A percentile compares a stretch with the other conserved stretches of the same genome.
phyloP scores from a whole-genome alignment of 2,329 filamentous ascomycete genomes.

The Aspergillus novofumigatus region DNA sequence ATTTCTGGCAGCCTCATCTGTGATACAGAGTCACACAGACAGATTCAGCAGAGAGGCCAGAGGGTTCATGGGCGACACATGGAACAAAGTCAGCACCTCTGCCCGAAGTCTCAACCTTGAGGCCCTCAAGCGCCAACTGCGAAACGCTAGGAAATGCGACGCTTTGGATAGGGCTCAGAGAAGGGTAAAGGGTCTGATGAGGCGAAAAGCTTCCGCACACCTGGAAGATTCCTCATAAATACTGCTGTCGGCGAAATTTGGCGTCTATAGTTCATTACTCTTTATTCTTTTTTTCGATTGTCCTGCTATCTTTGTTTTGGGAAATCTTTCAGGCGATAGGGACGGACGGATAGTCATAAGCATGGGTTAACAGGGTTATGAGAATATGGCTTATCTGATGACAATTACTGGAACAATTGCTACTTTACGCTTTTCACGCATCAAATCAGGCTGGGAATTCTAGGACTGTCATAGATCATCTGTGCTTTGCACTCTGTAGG shows the following conservation, averaged over 20 bases:
- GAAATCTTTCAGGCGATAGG: not conserved
- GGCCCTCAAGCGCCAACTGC: slow-evolving; percentile 25
- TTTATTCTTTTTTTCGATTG: not conserved
- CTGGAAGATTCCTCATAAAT: slow-evolving; percentile 4
- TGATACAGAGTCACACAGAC: slow-evolving; percentile 27
- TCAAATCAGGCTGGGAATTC: not conserved
- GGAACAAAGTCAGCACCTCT: slow-evolving; percentile 23
- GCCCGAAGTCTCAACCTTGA: slow-evolving; percentile 21
- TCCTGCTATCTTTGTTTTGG: not conserved
- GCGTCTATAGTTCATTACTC: not conserved
- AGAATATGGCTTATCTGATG: not conserved
- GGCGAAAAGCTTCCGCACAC: slow-evolving; percentile 14
- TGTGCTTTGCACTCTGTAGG: not conserved
- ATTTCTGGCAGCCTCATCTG: slow-evolving; percentile 29
- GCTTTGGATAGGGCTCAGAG: slow-evolving; percentile 33
- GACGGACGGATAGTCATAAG: not conserved
- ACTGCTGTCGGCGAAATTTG: not conserved
- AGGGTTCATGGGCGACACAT: slow-evolving; percentile 25
- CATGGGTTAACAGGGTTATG: not conserved
- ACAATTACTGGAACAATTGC: not conserved
- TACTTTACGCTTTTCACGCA: not conserved
- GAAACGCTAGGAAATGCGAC: slow-evolving; percentile 24
- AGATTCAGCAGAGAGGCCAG: slow-evolving; percentile 25
- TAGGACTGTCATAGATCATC: not conserved
- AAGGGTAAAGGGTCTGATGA: slow-evolving; percentile 28